These are phyloP conservation scores for Lodderomyces parapsilosis DNA, from an alignment of 1,139 yeast species.

Conservation along the genomic window DNA sequence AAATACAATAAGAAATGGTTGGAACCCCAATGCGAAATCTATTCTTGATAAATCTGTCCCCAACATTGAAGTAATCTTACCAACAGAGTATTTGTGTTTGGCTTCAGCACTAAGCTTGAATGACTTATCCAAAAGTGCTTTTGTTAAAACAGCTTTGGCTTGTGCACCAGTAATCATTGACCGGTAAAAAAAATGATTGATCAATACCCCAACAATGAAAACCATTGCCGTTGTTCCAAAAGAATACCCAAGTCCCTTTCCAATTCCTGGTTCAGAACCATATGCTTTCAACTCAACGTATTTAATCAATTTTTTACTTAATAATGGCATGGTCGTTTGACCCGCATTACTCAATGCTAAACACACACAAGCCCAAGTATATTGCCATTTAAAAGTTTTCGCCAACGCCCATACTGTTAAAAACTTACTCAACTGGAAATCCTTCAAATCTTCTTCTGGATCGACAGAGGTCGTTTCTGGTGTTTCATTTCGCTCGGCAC, in stretches of 20 bases:
- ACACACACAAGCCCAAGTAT: conserved; percentile 41
- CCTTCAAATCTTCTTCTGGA: conserved; percentile 22
- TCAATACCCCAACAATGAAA: conserved; percentile 19
- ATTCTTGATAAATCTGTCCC: conserved; percentile 39
- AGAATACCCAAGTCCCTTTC: conserved; percentile 34
- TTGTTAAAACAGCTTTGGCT: conserved; percentile 63
- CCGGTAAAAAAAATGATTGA: conserved; percentile 32
- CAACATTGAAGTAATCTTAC: conserved; percentile 60
- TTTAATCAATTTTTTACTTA: conserved; percentile 40
- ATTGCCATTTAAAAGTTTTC: conserved; percentile 55
- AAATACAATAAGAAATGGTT: conserved; percentile 28
- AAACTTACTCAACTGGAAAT: conserved; percentile 20
- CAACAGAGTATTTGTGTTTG: conserved; percentile 57
- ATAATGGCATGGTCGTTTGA: conserved; percentile 50
- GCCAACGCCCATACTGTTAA: conserved; percentile 40
- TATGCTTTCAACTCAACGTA: conserved; percentile 36
- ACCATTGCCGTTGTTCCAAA: conserved; percentile 23
- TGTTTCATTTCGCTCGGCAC: conserved; percentile 25
- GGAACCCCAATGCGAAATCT: conserved; percentile 34
- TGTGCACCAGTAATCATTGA: conserved; percentile 57
- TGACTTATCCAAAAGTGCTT: conserved; percentile 66
- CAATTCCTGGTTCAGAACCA: conserved; percentile 19
- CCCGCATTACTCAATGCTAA: conserved; percentile 46
- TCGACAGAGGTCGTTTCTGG: conserved; percentile 20
- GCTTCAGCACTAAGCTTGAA: conserved; percentile 61